Percentiles rank a stretch among this genome's conserved stretches.
Conservation (phyloP, 768 basidiomycete species). For the Xanthoconium purpureum region DNA sequence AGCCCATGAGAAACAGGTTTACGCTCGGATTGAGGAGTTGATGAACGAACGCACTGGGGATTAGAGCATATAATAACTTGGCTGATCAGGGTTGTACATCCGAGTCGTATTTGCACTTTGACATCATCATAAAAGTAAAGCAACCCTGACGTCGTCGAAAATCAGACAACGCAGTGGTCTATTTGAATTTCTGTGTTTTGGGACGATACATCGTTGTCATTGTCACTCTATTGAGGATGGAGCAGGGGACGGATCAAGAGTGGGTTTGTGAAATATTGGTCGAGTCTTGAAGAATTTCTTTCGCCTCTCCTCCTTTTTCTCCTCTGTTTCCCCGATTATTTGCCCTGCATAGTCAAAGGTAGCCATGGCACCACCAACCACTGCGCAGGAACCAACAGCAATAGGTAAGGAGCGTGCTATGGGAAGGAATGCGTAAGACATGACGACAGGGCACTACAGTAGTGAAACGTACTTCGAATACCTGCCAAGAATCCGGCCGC, state of each 20-base stretch:
- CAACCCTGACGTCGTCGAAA: background rate
- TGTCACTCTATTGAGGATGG: slow-evolving; percentile 19
- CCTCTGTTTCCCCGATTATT: slow-evolving; percentile 45
- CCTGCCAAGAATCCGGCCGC: slow-evolving; percentile 93
- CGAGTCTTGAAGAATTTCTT: slow-evolving; percentile 81
- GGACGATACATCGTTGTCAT: slow-evolving; percentile 4
- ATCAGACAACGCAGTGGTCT: slow-evolving; percentile 8
- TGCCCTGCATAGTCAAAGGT: slow-evolving; percentile 78
- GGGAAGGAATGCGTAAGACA: slow-evolving; percentile 10
- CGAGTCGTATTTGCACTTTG: slow-evolving; percentile 4
- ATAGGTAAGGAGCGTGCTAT: slow-evolving; percentile 81
- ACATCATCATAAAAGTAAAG: background rate
- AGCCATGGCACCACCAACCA: slow-evolving; percentile 77
- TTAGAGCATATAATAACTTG: background rate
- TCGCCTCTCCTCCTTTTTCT: slow-evolving; percentile 63
- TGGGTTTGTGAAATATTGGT: slow-evolving; percentile 36
- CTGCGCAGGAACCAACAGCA: slow-evolving; percentile 74
- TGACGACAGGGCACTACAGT: background rate
- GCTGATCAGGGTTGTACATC: background rate
- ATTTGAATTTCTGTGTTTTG: slow-evolving; percentile 11
- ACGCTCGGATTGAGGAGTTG: slow-evolving; percentile 38
- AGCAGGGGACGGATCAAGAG: slow-evolving; percentile 12
- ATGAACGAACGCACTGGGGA: slow-evolving; percentile 15
- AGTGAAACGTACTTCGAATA: slow-evolving; percentile 56
- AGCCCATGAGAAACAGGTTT: slow-evolving; percentile 40